Conservation (phyloP, 495 filamentous ascomycete genomes). For the Aspergillus sparsus region DNA sequence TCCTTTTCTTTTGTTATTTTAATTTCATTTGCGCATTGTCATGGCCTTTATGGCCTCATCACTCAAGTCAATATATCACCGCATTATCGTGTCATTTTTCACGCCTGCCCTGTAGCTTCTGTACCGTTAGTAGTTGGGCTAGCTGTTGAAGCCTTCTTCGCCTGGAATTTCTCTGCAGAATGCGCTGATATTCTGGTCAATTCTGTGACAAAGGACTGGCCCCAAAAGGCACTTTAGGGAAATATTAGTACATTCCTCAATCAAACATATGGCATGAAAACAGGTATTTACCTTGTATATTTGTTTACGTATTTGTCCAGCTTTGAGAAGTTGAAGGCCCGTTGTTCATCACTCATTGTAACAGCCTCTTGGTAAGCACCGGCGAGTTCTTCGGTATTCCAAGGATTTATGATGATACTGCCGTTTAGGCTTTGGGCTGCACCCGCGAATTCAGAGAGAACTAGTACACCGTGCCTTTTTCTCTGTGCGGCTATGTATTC, state of each 20-base stretch:
- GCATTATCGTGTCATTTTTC: not conserved
- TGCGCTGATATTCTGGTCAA: constrained; percentile 66
- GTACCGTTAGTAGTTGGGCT: constrained; percentile 22
- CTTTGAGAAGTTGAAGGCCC: constrained; percentile 82
- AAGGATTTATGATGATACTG: constrained; percentile 91
- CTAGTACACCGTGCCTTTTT: constrained; percentile 85
- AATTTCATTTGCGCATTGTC: not conserved
- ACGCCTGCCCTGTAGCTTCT: constrained; percentile 2
- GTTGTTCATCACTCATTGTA: constrained; percentile 86
- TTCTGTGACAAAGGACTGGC: constrained; percentile 88
- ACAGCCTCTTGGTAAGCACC: constrained; percentile 92
- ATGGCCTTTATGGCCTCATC: not conserved
- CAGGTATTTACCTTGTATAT: constrained; percentile 68
- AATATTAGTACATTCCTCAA: constrained; percentile 12
- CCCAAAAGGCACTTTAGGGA: constrained; percentile 82
- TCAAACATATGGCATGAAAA: too few relatives aligned
- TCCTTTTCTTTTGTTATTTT: not conserved
- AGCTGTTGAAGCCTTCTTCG: constrained; percentile 31
- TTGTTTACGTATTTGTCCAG: constrained; percentile 93
- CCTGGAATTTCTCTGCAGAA: constrained; percentile 45
- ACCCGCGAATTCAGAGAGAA: constrained; percentile 93
- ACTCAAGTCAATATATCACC: not conserved
- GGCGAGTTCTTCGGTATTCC: constrained; percentile 95
- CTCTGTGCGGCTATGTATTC: constrained; percentile 95
- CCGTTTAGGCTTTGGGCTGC: constrained; percentile 93